Evolutionary conservation across 768 basidiomycete genomes (phyloP), one percentile per base, ranked within the genome.

Genomic region (Pleurotus ostreatus): DNA sequence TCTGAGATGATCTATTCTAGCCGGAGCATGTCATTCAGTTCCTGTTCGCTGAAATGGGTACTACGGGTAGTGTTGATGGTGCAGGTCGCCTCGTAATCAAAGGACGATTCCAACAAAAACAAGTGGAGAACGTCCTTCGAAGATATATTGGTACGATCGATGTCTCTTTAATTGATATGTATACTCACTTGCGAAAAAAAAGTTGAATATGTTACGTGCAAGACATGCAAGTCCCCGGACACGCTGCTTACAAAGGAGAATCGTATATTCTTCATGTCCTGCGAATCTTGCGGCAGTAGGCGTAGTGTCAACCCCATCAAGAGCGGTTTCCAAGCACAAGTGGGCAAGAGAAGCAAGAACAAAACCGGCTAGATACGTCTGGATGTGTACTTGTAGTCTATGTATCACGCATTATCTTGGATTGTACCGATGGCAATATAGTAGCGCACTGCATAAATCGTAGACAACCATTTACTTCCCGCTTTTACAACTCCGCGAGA

Each of bases 201-300:
- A 96, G 95, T 96, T 59, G 95, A 98, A 76, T 98, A 98, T 72
- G 96, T 98, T 59, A 95, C 95, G 39, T 99, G 97, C 84, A 96
- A 97, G 74, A 98, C 95, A 40, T 99, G 97, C 82, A 99, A 98
- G 76, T 98, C 96, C 1, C 92, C 92, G 45, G 97, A 99, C 70
- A 99, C 97, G 2, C 83, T 97, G 16, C 83, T 99, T 38, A 88
- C 89, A 25, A 99, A 98, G 73, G 95, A 98, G 75, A 97, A 97
- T 72, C 92, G 97, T 74, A 92, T 99, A 68, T 98, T 95, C 81
- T 99, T 99, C 82, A 90, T 92, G 84, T 81, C 91, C 0, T 94
- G 92, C 74, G 89, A 94, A 71, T 89, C 89, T 5, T 96, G 93
- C 63, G 93, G 92, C 2, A 90, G 88, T 62, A 77, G 91, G 64